phyloP scores from a whole-genome alignment of 1,139 yeast genomes.

The Sugiyamaella paludigena region DNA sequence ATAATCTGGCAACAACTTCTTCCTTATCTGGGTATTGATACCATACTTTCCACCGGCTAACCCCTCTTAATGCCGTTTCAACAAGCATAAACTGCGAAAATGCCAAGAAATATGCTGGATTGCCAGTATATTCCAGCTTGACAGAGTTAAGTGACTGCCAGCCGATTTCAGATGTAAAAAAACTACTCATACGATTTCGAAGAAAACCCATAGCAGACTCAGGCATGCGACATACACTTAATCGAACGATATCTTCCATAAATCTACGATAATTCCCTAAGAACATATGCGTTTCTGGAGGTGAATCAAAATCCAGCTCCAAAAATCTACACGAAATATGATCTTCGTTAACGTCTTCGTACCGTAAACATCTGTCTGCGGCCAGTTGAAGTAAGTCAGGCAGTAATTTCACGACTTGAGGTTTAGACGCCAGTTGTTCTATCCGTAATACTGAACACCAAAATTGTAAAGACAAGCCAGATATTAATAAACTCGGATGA shows the following conservation, averaged over 20 bases:
- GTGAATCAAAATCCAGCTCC: slow-evolving; percentile 83
- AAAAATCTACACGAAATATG: slow-evolving; percentile 63
- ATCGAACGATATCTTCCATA: slow-evolving; percentile 86
- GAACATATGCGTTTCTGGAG: slow-evolving; percentile 75
- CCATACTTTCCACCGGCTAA: slow-evolving; percentile 97
- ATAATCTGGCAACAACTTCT: slow-evolving; percentile 53
- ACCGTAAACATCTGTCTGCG: slow-evolving; percentile 75
- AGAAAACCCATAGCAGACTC: slow-evolving; percentile 81
- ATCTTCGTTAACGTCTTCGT: slow-evolving; percentile 64
- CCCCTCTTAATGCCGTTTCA: slow-evolving; percentile 88
- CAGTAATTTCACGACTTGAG: slow-evolving; percentile 49
- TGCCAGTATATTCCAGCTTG: slow-evolving; percentile 55
- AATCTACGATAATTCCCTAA: slow-evolving; percentile 77
- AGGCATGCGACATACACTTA: slow-evolving; percentile 83
- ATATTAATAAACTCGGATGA: slow-evolving; percentile 83
- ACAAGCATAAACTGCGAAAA: slow-evolving; percentile 81
- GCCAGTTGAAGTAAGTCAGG: slow-evolving; percentile 72
- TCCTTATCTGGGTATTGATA: slow-evolving; percentile 64
- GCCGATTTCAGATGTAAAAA: slow-evolving; percentile 75
- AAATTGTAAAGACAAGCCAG: slow-evolving; percentile 87
- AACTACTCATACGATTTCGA: slow-evolving; percentile 65
- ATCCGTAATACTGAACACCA: slow-evolving; percentile 90
- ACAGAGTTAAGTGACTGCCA: slow-evolving; percentile 56
- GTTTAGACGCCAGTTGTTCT: slow-evolving; percentile 58
- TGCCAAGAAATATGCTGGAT: slow-evolving; percentile 72